phyloP scores from a whole-genome alignment of 306 rosid species.

The Herpetospermum pedunculosum region DNA sequence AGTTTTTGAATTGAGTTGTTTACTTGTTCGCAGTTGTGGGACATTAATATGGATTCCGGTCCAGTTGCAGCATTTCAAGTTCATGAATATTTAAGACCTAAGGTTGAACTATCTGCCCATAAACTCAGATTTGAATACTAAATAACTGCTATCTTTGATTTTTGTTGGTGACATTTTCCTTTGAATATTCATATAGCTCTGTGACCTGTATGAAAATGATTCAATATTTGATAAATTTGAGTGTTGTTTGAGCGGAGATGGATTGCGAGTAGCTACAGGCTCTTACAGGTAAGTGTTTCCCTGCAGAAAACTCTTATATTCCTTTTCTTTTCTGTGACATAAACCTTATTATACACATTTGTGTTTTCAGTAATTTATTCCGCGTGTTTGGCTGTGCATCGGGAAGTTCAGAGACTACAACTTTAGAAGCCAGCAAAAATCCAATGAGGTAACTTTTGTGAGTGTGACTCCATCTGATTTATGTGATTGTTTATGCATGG shows the following conservation, averaged over 20 bases:
- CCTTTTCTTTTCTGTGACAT: background rate
- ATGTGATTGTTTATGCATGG: background rate
- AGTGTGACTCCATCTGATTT: background rate
- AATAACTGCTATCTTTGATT: background rate
- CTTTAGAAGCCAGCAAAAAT: constrained; percentile 96
- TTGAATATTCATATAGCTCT: constrained; percentile 38
- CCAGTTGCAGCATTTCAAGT: constrained; percentile 47
- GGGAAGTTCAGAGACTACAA: constrained; percentile 71
- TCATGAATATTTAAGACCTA: constrained; percentile 83
- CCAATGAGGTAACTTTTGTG: constrained; percentile 71
- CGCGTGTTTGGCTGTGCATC: constrained; percentile 85
- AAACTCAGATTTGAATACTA: background rate
- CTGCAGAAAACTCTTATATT: background rate
- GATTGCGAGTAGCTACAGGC: constrained; percentile 76
- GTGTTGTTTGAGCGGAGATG: constrained; percentile 96
- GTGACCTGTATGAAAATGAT: constrained; percentile 94
- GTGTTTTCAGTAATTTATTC: constrained; percentile 73
- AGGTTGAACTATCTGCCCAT: constrained; percentile 33
- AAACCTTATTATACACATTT: constrained; percentile 11
- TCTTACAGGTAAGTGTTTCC: constrained; percentile 69
- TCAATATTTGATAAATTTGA: constrained; percentile 91
- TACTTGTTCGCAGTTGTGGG: constrained; percentile 36
- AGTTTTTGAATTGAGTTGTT: background rate
- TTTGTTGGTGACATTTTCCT: constrained; percentile 10
- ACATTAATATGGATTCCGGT: constrained; percentile 50